A percentile compares a stretch with the other conserved stretches of the same genome.
phyloP scores from a whole-genome alignment of 2,329 filamentous ascomycete genomes.

The Aspergillus neotritici region DNA sequence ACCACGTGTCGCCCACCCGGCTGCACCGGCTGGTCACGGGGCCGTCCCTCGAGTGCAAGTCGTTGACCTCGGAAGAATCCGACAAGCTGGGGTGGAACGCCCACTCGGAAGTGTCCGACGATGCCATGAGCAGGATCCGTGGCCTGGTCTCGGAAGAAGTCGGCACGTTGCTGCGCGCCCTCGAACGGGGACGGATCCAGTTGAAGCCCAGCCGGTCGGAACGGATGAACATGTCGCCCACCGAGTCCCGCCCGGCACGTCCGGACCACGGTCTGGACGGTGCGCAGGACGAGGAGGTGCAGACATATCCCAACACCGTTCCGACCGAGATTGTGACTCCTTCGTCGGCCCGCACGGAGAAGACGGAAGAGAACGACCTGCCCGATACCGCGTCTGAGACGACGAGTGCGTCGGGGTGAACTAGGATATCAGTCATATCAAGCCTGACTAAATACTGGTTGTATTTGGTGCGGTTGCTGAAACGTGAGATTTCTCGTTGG shows the following conservation, averaged over 20 bases:
- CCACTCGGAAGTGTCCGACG: constrained; percentile 33
- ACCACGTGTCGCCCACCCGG: constrained; percentile 26
- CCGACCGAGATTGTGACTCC: constrained; percentile 22
- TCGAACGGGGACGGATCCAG: constrained; percentile 33
- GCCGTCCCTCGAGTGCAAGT: constrained; percentile 30
- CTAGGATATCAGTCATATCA: not conserved
- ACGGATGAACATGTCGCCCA: constrained; percentile 27
- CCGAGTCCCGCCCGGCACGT: constrained; percentile 24
- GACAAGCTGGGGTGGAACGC: constrained; percentile 34
- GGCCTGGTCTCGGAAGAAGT: constrained; percentile 34
- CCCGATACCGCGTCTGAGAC: constrained; percentile 23
- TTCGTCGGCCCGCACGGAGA: constrained; percentile 12
- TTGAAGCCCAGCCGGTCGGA: constrained; percentile 32
- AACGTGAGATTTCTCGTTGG: too few relatives aligned
- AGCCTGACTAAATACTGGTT: too few relatives aligned
- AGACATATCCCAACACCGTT: constrained; percentile 20
- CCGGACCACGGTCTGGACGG: constrained; percentile 12
- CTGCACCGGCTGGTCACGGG: constrained; percentile 30
- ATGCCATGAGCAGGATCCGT: constrained; percentile 34
- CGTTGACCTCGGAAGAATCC: constrained; percentile 25
- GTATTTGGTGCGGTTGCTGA: too few relatives aligned
- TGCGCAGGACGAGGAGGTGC: constrained; percentile 16
- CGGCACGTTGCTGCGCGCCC: constrained; percentile 28
- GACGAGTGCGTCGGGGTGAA: constrained; percentile 14
- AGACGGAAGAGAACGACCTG: constrained; percentile 14